A percentile compares a stretch with the other conserved stretches of the same genome.
phyloP scores from a whole-genome alignment of 352 stramenopile genomes.

The Pythium pectinolyticum region DNA sequence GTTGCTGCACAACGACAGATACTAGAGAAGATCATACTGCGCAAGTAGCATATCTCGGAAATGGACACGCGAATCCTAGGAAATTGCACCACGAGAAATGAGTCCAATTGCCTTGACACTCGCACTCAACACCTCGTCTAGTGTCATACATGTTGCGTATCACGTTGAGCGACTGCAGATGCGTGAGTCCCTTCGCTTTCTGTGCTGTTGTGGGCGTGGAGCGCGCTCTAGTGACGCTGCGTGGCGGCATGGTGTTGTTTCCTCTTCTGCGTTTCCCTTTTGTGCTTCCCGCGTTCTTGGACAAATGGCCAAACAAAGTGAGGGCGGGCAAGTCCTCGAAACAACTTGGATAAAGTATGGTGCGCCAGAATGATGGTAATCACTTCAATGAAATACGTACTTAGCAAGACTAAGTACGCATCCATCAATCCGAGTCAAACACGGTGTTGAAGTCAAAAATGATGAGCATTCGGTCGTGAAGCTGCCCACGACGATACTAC shows the following conservation, averaged over 20 bases:
- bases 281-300: not conserved
- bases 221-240: not conserved
- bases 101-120: not conserved
- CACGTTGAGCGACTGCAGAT: conserved; percentile 43
- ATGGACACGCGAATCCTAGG: conserved; percentile 45
- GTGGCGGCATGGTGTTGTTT: not conserved
- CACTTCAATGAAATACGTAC: conserved; percentile 17
- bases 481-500: too few species aligned
- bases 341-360: conserved; percentile 16
- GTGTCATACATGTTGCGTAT: conserved; percentile 41
- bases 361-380: conserved; percentile 19
- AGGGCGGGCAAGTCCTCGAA: conserved; percentile 4
- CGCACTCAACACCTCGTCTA: not conserved
- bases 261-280: conserved; percentile 5
- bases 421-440: not conserved
- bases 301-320: not conserved
- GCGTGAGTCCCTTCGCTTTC: conserved; percentile 27
- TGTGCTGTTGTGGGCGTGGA: conserved; percentile 15
- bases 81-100: too few species aligned
- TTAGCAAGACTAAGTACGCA: not conserved
- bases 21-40: conserved; percentile 29
- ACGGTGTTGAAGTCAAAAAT: not conserved
- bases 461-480: too few species aligned
- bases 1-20: not conserved
- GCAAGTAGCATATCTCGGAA: conserved; percentile 47